phyloP scores from a whole-genome alignment of 192 early-diverging fungal species.

The Coemansia sp. region DNA sequence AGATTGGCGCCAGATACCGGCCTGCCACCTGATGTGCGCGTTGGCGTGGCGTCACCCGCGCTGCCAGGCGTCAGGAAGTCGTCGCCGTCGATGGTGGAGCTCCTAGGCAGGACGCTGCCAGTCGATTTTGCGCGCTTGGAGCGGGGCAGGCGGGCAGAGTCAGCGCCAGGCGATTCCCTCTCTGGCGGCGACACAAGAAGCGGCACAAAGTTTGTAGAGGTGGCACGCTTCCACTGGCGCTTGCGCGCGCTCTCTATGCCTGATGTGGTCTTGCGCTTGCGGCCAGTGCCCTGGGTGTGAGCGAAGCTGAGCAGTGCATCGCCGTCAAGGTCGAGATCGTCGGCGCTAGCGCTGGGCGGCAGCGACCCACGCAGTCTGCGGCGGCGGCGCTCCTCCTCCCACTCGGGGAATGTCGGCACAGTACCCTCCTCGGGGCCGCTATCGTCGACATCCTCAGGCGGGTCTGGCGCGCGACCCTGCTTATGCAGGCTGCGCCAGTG shows the following conservation, averaged over 20 bases:
- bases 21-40: conserved; percentile 13
- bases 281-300: conserved; percentile 38
- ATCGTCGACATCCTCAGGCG: conserved; percentile 37
- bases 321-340: conserved; percentile 9
- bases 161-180: neutral
- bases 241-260: conserved; percentile 57
- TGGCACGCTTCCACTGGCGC: conserved; percentile 59
- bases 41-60: conserved; percentile 12
- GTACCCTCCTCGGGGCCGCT: conserved; percentile 49
- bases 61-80: conserved; percentile 1
- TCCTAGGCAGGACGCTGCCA: conserved; percentile 10
- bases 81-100: conserved; percentile 2
- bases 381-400: conserved; percentile 47
- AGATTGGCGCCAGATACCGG: neutral
- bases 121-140: conserved; percentile 19
- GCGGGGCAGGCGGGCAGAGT: conserved; percentile 11
- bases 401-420: conserved; percentile 54
- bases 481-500: conserved; percentile 58
- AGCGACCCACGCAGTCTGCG: neutral
- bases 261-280: conserved; percentile 56
- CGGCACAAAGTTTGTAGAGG: conserved; percentile 51
- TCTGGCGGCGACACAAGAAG: conserved; percentile 35
- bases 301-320: conserved; percentile 33
- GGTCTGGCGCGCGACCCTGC: conserved; percentile 53
- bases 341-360: conserved; percentile 5